phyloP scores from a whole-genome alignment of 129 eudicot genomes.

The Artemisia tridentata region DNA sequence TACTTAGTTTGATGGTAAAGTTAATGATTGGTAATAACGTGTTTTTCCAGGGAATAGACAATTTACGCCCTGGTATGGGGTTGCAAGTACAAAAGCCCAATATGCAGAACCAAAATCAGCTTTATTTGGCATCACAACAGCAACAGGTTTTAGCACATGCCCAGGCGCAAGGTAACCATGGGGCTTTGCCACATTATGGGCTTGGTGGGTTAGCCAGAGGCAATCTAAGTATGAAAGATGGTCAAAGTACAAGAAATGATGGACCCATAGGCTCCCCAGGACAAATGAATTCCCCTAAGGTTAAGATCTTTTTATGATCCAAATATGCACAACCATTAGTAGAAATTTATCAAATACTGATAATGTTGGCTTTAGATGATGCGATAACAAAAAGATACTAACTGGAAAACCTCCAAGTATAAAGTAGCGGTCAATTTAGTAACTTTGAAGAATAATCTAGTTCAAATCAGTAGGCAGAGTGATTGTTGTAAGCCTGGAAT shows the following conservation, averaged over 20 bases:
- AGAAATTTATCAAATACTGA: too few relatives aligned
- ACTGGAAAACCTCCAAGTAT: too few relatives aligned
- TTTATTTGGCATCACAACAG: constrained; percentile 70
- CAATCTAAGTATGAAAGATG: constrained; percentile 65
- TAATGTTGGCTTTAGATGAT: too few relatives aligned
- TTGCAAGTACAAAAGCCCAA: constrained; percentile 69
- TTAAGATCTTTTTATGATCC: constrained; percentile 13
- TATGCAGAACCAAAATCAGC: constrained; percentile 66
- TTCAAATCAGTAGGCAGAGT: neutral
- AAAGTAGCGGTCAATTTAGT: too few relatives aligned
- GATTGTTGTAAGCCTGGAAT: neutral
- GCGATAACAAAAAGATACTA: too few relatives aligned
- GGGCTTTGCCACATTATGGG: constrained; percentile 61
- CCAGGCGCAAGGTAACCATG: neutral
- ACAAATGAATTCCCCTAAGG: constrained; percentile 80
- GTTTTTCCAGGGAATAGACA: constrained; percentile 63
- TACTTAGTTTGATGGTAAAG: neutral
- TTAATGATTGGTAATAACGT: constrained; percentile 7
- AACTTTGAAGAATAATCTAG: neutral
- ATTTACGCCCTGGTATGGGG: constrained; percentile 52
- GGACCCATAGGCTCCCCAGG: constrained; percentile 73
- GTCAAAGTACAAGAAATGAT: constrained; percentile 68
- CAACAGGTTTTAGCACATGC: constrained; percentile 53
- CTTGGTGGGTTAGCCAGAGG: constrained; percentile 78
- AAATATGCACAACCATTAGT: neutral